A percentile compares a stretch with the other conserved stretches of the same genome.
phyloP scores from a whole-genome alignment of 257 asterid genomes.

The Catharanthus roseus region DNA sequence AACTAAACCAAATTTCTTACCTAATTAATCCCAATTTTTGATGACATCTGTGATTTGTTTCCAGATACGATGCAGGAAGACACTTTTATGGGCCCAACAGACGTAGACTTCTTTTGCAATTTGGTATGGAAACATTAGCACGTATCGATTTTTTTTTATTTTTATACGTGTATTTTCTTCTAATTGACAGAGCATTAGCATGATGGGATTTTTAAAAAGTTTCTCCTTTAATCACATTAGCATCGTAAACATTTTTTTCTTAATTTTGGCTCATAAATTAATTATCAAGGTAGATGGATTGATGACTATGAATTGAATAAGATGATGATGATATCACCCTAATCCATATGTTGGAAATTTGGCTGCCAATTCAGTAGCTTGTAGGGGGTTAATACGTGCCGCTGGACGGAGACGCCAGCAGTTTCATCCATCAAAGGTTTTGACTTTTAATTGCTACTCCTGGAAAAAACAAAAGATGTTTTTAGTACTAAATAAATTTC shows the following conservation, averaged over 20 bases:
- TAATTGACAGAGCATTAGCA: neutral
- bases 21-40: neutral
- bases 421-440: neutral
- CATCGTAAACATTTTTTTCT: no score
- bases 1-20: neutral
- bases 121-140: neutral
- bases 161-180: neutral
- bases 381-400: slow-evolving; percentile 4
- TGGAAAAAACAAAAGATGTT: no score
- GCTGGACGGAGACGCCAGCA: neutral
- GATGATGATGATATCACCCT: neutral
- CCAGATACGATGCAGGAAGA: slow-evolving; percentile 11
- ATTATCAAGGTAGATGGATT: neutral
- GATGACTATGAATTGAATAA: no score
- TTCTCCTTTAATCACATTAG: neutral
- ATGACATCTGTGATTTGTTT: slow-evolving; percentile 2
- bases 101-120: neutral
- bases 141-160: neutral
- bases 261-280: no score
- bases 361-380: neutral
- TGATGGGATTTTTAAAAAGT: neutral
- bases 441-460: no score
- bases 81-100: neutral
- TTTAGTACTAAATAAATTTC: no score
- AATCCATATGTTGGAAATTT: neutral